phyloP scores from a whole-genome alignment of 2,329 filamentous ascomycete species.

The Alternaria rosae region DNA sequence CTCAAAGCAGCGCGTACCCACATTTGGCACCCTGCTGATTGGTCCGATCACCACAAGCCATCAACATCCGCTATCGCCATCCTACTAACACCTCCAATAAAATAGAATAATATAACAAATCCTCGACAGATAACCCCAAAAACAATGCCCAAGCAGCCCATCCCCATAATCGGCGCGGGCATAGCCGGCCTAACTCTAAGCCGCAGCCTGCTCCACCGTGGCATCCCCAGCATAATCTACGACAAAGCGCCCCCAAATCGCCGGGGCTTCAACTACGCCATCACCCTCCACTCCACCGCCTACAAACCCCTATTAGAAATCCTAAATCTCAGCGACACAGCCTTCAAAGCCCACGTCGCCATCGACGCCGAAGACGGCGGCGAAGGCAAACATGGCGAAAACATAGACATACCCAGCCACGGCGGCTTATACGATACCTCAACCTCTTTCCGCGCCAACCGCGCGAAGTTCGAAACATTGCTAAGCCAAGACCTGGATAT shows the following conservation, averaged over 20 bases:
- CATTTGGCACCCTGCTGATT: not conserved
- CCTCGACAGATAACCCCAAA: not conserved
- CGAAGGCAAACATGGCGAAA: conserved; percentile 23
- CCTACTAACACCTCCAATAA: not conserved
- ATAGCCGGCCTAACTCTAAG: conserved; percentile 54
- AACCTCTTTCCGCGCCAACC: conserved; percentile 45
- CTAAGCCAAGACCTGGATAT: conserved; percentile 49
- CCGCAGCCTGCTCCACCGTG: conserved; percentile 42
- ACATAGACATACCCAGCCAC: conserved; percentile 10
- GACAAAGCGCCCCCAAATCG: conserved; percentile 39
- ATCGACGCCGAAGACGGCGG: conserved; percentile 41
- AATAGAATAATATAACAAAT: not conserved
- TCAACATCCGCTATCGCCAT: not conserved
- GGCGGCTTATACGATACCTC: not conserved
- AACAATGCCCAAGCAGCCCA: conserved; percentile 13
- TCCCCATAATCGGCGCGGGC: conserved; percentile 55
- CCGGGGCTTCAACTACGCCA: conserved; percentile 47
- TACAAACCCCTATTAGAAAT: conserved; percentile 45
- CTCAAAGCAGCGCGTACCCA: not conserved
- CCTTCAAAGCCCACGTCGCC: conserved; percentile 42
- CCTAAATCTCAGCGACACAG: conserved; percentile 40
- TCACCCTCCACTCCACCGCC: conserved; percentile 46
- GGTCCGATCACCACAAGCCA: not conserved
- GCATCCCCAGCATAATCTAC: conserved; percentile 43
- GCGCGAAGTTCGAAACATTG: conserved; percentile 45